A percentile compares a stretch with the other conserved stretches of the same genome.
These are phyloP conservation scores for Lactarius sanguifluus DNA, from an alignment of 768 basidiomycete genomes.

Conservation along the genomic window DNA sequence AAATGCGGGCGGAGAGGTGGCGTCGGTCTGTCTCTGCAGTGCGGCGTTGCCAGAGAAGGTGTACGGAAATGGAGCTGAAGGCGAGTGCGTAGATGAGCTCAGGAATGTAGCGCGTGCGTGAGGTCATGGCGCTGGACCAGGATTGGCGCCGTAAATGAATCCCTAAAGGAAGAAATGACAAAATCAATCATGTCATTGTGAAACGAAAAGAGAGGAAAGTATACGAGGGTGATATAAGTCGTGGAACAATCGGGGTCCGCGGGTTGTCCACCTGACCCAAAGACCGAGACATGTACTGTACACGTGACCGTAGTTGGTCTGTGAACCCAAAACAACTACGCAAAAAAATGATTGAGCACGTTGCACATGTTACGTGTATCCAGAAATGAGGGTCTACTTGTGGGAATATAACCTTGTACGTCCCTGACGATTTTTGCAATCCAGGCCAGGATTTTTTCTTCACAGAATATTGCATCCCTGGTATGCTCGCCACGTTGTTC, in stretches of 20 bases:
- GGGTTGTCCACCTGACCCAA: background rate
- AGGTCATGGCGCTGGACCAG: conserved; percentile 20
- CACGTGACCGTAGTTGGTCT: background rate
- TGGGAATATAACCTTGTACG: background rate
- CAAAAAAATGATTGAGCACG: background rate
- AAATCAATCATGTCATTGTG: background rate
- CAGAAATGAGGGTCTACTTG: background rate
- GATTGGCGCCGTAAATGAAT: background rate
- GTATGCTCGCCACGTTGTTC: background rate
- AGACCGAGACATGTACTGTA: background rate
- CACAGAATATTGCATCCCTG: background rate
- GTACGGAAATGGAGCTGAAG: conserved; percentile 65
- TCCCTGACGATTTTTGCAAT: background rate
- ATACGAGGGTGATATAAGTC: background rate
- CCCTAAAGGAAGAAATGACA: background rate
- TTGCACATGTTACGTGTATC: background rate
- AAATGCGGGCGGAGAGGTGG: conserved; percentile 54
- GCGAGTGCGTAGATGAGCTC: conserved; percentile 66
- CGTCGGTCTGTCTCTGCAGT: conserved; percentile 52
- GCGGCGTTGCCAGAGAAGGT: conserved; percentile 57
- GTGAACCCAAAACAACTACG: conserved; percentile 4
- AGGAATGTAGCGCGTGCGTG: conserved; percentile 49
- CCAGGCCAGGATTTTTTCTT: background rate
- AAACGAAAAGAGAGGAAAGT: background rate
- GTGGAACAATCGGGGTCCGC: background rate